Conservation (phyloP, 1,284 basidiomycete genomes). For the Cutaneotrichosporon arboriforme region DNA sequence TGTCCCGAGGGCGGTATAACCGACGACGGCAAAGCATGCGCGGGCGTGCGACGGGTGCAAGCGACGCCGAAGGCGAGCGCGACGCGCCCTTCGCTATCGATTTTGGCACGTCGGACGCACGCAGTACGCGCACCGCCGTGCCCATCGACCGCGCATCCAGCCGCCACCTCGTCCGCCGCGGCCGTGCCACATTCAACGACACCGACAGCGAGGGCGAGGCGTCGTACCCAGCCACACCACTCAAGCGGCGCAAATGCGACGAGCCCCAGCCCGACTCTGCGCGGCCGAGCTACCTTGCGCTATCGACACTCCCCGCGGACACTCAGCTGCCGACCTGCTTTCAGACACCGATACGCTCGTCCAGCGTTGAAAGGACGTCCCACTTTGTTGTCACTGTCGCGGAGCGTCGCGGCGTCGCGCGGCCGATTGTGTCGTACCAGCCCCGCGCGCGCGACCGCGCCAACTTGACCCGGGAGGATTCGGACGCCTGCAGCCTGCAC, state of each 20-base stretch:
- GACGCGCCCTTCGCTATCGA: background rate
- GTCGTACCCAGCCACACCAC: background rate
- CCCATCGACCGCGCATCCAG: background rate
- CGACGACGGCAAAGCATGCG: slow-evolving; percentile 14
- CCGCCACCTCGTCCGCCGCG: background rate
- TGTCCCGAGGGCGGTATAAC: slow-evolving; percentile 17
- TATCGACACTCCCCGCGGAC: slow-evolving; percentile 25
- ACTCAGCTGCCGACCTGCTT: slow-evolving; percentile 11
- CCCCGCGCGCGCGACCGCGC: slow-evolving; percentile 49
- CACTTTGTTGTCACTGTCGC: slow-evolving; percentile 7
- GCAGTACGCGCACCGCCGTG: background rate
- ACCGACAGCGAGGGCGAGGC: background rate
- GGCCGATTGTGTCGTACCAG: slow-evolving; percentile 33
- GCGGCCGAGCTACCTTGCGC: slow-evolving; percentile 49
- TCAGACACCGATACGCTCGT: background rate
- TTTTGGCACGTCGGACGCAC: background rate
- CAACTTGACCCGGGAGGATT: slow-evolving; percentile 48
- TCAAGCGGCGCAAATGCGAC: background rate
- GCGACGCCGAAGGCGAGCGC: background rate
- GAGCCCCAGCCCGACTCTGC: background rate
- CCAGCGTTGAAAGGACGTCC: slow-evolving; percentile 2
- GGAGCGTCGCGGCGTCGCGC: background rate
- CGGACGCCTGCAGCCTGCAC: slow-evolving; percentile 73
- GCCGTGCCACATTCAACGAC: background rate
- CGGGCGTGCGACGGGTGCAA: background rate